A percentile compares a stretch with the other conserved stretches of the same genome.
Conservation (phyloP, 148 eudicot species). For the Camellia granthamiana region DNA sequence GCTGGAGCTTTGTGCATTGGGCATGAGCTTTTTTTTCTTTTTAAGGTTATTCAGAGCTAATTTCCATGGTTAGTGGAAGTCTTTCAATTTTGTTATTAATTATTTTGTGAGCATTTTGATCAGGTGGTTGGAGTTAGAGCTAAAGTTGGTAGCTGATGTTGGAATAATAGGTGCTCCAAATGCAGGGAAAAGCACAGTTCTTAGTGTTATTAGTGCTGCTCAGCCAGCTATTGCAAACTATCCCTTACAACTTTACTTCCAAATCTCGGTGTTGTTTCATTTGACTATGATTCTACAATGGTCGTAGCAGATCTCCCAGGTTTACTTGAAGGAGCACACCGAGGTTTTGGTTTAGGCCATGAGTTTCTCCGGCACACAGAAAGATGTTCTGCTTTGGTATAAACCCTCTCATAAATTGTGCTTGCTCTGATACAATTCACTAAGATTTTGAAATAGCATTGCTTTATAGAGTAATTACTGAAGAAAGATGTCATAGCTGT, state of each 20-base stretch:
- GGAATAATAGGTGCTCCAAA: slow-evolving; percentile 97
- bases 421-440: slow-evolving; percentile 2
- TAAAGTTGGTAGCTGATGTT: slow-evolving; percentile 96
- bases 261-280: slow-evolving; percentile 86
- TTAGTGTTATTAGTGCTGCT: slow-evolving; percentile 89
- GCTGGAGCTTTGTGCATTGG: no score
- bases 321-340: slow-evolving; percentile 91
- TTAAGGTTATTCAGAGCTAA: background rate
- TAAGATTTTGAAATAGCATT: background rate
- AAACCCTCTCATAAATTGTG: background rate
- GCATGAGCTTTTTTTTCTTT: background rate
- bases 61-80: slow-evolving; percentile 7
- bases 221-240: slow-evolving; percentile 85
- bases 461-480: background rate
- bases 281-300: slow-evolving; percentile 73
- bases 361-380: slow-evolving; percentile 91
- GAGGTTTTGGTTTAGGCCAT: slow-evolving; percentile 87
- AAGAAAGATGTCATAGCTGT: background rate
- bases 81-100: background rate
- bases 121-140: slow-evolving; percentile 99
- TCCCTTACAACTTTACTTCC: slow-evolving; percentile 96
- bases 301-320: slow-evolving; percentile 93
- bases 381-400: slow-evolving; percentile 94
- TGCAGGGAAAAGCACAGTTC: slow-evolving; percentile 97
- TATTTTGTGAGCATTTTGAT: slow-evolving; percentile 13